phyloP scores from a whole-genome alignment of 148 eudicot species.

The Chenopodium suecicum region DNA sequence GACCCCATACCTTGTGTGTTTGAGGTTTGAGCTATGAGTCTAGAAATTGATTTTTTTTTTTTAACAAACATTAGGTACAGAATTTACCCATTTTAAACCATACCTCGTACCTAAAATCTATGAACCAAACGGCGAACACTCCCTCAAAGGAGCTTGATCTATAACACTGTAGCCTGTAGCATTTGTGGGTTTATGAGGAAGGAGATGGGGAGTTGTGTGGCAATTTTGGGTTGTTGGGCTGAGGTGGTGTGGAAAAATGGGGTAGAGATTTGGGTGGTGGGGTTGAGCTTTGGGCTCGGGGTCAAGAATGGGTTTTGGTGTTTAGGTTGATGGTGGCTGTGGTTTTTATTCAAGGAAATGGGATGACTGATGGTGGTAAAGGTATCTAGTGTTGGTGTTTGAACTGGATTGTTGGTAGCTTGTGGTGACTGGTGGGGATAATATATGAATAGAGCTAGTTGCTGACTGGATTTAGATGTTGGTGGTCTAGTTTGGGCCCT shows the following conservation, averaged over 20 bases:
- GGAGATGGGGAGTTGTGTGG: background rate
- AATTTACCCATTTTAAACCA: too few relatives aligned
- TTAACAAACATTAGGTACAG: too few relatives aligned
- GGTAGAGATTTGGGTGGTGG: background rate
- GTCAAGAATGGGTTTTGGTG: background rate
- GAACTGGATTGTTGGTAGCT: background rate
- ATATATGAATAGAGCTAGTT: background rate
- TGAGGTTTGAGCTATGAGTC: too few relatives aligned
- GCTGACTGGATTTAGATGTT: background rate
- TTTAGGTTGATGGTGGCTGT: background rate
- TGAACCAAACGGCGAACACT: too few relatives aligned
- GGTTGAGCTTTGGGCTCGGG: background rate
- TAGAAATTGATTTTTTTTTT: too few relatives aligned
- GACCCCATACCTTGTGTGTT: too few relatives aligned
- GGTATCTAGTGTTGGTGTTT: background rate
- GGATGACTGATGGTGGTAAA: background rate
- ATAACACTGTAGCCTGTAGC: too few relatives aligned
- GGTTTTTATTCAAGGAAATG: background rate
- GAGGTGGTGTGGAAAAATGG: background rate
- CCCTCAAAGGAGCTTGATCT: too few relatives aligned
- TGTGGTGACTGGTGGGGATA: background rate
- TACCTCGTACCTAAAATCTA: too few relatives aligned
- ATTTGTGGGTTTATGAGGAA: too few relatives aligned
- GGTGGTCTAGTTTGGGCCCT: background rate
- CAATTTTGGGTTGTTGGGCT: background rate